Percentiles rank a stretch among this genome's conserved stretches.
These are phyloP conservation scores for Cystobasidiaceae sp. DNA, from an alignment of 1,284 basidiomycete species.

Conservation along the genomic window DNA sequence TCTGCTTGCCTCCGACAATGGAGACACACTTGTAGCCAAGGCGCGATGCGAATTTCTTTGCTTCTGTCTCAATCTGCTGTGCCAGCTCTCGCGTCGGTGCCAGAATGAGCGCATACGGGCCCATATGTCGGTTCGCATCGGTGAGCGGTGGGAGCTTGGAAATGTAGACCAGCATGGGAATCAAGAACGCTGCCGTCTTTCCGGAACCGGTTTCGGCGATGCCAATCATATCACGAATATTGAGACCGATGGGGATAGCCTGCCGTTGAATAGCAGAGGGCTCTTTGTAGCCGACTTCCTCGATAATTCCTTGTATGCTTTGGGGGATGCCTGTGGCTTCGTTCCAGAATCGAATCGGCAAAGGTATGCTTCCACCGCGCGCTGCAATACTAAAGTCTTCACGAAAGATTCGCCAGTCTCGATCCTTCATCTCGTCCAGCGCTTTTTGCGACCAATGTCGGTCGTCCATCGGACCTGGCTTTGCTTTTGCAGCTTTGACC, in stretches of 20 bases:
- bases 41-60: constrained; percentile 80
- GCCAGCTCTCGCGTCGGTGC: constrained; percentile 92
- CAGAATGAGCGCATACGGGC: constrained; percentile 84
- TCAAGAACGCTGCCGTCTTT: constrained; percentile 93
- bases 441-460: constrained; percentile 97
- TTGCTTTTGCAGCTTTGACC: background rate
- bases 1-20: constrained; percentile 86
- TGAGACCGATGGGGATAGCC: constrained; percentile 93
- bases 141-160: constrained; percentile 72
- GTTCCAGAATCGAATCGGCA: constrained; percentile 83
- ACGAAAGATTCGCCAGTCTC: constrained; percentile 98
- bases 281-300: constrained; percentile 89
- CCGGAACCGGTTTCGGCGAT: constrained; percentile 98
- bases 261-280: constrained; percentile 95
- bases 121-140: constrained; percentile 86
- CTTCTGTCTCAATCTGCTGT: constrained; percentile 86
- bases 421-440: constrained; percentile 87
- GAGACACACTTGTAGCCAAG: constrained; percentile 90
- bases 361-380: constrained; percentile 85
- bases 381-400: constrained; percentile 97
- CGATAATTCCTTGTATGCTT: constrained; percentile 74
- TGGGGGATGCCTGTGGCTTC: constrained; percentile 74
- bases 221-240: constrained; percentile 93
- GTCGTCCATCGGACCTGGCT: constrained; percentile 70
- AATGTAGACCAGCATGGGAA: constrained; percentile 93